Conservation (phyloP, 805 yeast species). For the Alloascoidea hylecoeti region DNA sequence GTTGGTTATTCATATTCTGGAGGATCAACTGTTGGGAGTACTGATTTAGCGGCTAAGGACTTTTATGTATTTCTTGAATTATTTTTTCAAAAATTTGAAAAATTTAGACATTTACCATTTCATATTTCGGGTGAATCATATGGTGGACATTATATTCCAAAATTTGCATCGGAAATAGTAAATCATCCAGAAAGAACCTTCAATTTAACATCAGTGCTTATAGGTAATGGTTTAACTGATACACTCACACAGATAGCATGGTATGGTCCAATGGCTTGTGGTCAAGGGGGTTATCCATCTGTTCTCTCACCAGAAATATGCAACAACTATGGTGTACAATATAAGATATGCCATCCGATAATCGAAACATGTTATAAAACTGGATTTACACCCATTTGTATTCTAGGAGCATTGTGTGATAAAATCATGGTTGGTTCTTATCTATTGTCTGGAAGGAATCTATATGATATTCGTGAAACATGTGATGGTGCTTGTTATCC, state of each 20-base stretch:
- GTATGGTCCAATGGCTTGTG: conserved; percentile 92
- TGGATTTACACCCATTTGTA: conserved; percentile 65
- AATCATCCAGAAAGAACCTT: conserved; percentile 37
- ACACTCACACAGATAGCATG: conserved; percentile 64
- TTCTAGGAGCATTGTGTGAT: conserved; percentile 84
- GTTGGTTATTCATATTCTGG: conserved; percentile 60
- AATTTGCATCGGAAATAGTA: conserved; percentile 62
- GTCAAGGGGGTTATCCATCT: conserved; percentile 73
- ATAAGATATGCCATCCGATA: conserved; percentile 63
- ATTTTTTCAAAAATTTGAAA: conserved; percentile 54
- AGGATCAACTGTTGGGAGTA: conserved; percentile 44
- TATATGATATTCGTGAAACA: conserved; percentile 66
- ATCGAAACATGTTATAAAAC: conserved; percentile 60
- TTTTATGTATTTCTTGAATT: conserved; percentile 61
- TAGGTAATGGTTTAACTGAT: conserved; percentile 88
- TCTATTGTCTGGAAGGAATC: conserved; percentile 69
- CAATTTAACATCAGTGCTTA: conserved; percentile 62
- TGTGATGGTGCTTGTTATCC: conserved; percentile 46
- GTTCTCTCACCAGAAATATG: conserved; percentile 70
- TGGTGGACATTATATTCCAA: conserved; percentile 82
- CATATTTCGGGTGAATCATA: conserved; percentile 79
- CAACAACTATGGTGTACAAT: conserved; percentile 41
- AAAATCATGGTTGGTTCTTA: conserved; percentile 59
- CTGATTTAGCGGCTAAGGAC: conserved; percentile 68
- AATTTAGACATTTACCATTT: conserved; percentile 34